phyloP scores from a whole-genome alignment of 371 early-diverging fungal genomes.

The Amoeboaphelidium protococcarum region DNA sequence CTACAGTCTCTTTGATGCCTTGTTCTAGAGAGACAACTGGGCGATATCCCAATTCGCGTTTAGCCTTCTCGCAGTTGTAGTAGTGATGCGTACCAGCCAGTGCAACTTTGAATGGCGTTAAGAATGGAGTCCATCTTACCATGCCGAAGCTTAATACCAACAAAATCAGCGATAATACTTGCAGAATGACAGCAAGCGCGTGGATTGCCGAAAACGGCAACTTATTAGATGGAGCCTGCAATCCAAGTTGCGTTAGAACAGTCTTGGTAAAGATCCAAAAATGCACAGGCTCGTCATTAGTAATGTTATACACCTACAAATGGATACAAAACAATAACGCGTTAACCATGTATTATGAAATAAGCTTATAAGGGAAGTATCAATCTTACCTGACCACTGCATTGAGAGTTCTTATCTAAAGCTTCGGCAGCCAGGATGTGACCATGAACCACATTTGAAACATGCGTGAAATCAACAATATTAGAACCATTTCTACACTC shows the following conservation, averaged over 20 bases:
- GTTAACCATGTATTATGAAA: no score
- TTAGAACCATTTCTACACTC: neutral
- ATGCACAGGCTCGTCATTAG: neutral
- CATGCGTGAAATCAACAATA: neutral
- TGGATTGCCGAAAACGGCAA: neutral
- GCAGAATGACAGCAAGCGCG: neutral
- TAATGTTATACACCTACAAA: neutral
- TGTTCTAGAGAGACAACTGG: neutral
- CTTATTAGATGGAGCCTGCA: neutral
- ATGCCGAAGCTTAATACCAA: no score
- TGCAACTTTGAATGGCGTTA: neutral
- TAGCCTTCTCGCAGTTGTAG: neutral
- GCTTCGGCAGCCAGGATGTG: neutral
- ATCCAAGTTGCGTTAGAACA: neutral
- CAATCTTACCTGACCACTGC: neutral
- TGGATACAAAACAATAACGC: no score
- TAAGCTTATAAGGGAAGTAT: no score
- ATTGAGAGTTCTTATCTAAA: neutral
- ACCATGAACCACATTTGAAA: neutral
- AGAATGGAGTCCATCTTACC: neutral
- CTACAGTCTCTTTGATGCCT: neutral
- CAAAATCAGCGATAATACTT: neutral
- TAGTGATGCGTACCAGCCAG: neutral
- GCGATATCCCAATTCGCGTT: neutral
- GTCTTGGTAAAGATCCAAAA: neutral